Conservation (phyloP, 2,329 filamentous ascomycete species). For the Penicillium paneum region DNA sequence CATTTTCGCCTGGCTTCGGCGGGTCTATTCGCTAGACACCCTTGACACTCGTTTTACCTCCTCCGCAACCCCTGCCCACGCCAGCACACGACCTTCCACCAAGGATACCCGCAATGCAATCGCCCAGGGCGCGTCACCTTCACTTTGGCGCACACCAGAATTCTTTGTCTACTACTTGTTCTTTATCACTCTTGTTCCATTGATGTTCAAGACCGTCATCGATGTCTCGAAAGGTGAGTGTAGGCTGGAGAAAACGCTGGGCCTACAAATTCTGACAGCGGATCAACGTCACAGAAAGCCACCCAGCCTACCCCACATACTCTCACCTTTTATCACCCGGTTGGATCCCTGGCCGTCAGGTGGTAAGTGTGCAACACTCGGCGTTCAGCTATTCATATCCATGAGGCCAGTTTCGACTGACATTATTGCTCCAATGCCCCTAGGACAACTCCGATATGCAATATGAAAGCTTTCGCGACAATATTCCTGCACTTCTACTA, state of each 20-base stretch:
- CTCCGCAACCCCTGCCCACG: constrained; percentile 65
- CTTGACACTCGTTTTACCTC: constrained; percentile 71
- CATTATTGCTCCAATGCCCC: constrained; percentile 18
- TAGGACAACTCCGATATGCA: constrained; percentile 88
- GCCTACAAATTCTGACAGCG: constrained; percentile 14
- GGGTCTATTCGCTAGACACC: constrained; percentile 63
- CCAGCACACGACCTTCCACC: constrained; percentile 48
- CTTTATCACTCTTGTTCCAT: constrained; percentile 64
- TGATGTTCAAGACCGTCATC: constrained; percentile 89
- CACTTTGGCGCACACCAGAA: constrained; percentile 83
- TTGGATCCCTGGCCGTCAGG: constrained; percentile 89
- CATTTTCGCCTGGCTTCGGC: constrained; percentile 48
- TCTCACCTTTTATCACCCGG: constrained; percentile 68
- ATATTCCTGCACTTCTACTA: constrained; percentile 74
- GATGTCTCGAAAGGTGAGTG: constrained; percentile 75
- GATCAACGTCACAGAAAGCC: constrained; percentile 57
- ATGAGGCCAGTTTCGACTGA: constrained; percentile 7
- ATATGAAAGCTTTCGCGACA: constrained; percentile 79
- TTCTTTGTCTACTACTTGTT: constrained; percentile 77
- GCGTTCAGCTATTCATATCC: neutral
- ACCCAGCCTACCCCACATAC: constrained; percentile 77
- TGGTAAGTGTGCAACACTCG: constrained; percentile 55
- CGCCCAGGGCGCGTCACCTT: constrained; percentile 52
- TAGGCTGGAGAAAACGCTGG: neutral
- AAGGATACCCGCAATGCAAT: constrained; percentile 40